Percentiles rank a stretch among this genome's conserved stretches.
These are phyloP conservation scores for Neurospora sp. DNA, from an alignment of 2,329 filamentous ascomycete genomes.

Conservation along the genomic window DNA sequence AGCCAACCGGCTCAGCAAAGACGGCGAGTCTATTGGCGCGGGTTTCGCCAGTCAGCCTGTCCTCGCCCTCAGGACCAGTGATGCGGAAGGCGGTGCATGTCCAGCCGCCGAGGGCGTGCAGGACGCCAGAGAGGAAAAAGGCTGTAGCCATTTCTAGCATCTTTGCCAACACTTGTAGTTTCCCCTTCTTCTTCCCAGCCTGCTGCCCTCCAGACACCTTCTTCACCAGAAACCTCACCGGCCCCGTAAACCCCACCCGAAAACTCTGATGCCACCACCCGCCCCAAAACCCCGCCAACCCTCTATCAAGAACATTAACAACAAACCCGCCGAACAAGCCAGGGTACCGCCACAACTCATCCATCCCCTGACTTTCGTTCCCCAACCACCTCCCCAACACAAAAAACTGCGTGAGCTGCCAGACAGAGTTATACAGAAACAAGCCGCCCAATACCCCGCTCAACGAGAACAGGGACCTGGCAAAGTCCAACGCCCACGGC, in stretches of 20 bases:
- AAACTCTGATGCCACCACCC: conserved; percentile 89
- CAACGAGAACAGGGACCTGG: neutral
- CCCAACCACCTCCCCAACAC: conserved; percentile 31
- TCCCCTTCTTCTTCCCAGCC: no score
- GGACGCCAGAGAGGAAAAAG: conserved; percentile 50
- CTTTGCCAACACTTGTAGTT: no score
- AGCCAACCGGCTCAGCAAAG: conserved; percentile 48
- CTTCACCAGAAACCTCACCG: conserved; percentile 37
- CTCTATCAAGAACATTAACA: conserved; percentile 50
- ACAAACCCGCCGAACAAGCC: conserved; percentile 45
- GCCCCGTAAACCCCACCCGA: conserved; percentile 59
- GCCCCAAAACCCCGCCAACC: conserved; percentile 75
- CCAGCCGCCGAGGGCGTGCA: conserved; percentile 64
- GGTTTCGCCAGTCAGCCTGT: neutral
- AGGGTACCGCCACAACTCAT: conserved; percentile 43
- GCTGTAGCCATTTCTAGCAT: no score
- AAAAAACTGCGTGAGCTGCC: conserved; percentile 12
- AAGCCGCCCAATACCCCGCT: conserved; percentile 50
- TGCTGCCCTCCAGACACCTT: no score
- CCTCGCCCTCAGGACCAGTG: neutral
- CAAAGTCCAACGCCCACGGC: neutral
- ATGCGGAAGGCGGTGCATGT: conserved; percentile 32
- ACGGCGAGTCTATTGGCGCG: conserved; percentile 35
- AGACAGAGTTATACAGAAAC: conserved; percentile 46
- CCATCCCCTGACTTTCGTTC: conserved; percentile 34